Evolutionary conservation across 2,329 filamentous ascomycete genomes (phyloP), one percentile per base, ranked within the genome.

Genomic region (Aspergillus fructus): DNA sequence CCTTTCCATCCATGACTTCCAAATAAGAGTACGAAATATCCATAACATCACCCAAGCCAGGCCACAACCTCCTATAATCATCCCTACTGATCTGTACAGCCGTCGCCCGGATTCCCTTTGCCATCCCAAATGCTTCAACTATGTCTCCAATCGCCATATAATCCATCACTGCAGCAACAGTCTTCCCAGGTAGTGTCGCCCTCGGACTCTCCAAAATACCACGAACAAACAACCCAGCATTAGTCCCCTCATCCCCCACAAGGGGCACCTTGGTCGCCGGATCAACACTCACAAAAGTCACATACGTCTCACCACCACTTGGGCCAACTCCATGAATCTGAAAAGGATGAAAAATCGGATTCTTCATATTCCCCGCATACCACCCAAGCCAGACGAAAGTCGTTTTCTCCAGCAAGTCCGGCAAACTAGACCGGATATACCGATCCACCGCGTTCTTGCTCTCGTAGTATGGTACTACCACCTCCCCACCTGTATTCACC

Each of bases 331-430:
- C 9, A 11, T 21, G 33, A 1, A 56, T 45, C 15, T 6, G 2
- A 7, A 13, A 42, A 5, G 54, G 54, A 9, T 17, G 60, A 42
- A 72, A 69, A 41, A 68, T 59, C 9, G 70, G 65, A 50, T 54
- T 58, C 13, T 53, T 24, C 34, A 72, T 63, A 43, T 78, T 79
- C 4, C 59, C 59, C 2, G 70, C 69, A 51, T 75, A 79, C 40
- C 64, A 76, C 1, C 65, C 65, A 5, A 74, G 53, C 70, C 71
- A 76, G 4, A 78, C 54, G 49, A 76, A 78, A 0, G 76, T 78
- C 0, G 76, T 79, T 64, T 78, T 79, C 9, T 51, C 49, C 1
- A 70, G 59, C 3, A 79, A 61, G 0, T 56, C 59, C 1, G 39
- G 11, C 4, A 49, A 4, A 4, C 6, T 9, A 5, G 39, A 12